Evolutionary conservation across 164 flowering plant genomes (phyloP), one percentile per base, ranked within the genome.

Genomic region (Echeveria elegans): DNA sequence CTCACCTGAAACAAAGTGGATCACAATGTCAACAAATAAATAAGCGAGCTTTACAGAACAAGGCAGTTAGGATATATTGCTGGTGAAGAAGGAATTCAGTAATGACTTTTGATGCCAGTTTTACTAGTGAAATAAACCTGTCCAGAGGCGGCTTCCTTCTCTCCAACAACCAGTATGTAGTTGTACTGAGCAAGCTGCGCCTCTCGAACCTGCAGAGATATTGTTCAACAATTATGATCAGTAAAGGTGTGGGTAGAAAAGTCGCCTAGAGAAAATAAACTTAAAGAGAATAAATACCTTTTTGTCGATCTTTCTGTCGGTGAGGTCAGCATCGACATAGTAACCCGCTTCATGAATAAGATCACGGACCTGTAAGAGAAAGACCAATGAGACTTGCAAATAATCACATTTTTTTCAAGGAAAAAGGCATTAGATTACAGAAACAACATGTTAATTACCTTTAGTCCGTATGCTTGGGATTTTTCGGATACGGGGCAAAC

Each of bases 171-270:
- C 78, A 95, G 71, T 52, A 92, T 92, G 66, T 82, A 92, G 80
- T 95, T 95, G 83, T 86, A 95, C 66, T 95, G 99, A 1, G 97
- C 92, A 69, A 92, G 69, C 71, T 95, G 99, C 73, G 99, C 99
- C 81, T 91, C 97, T 59, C 96, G 82, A 41, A 92, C 86, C 99
- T 95, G 77, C 63, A 71, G 40, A 53, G 56, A 66, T 34, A 29
- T 29, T 63, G 28, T 5, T 19, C 52, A 48, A 50, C 14, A 31
- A 64, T 18, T 18, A 36, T 11, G 29, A 69, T 30, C 36, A 69
- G 24, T 11, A 43, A 31, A 5, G 45, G 3, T 28, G 34, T 11
- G 38, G n/a, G 6, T 36, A 24, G 26, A 9, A 58, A 48, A 53
- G 19, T 6, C 11, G 43, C 2, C 31, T 56, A 26, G 52, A 0